Evolutionary conservation across 2,329 filamentous ascomycete genomes (phyloP), one percentile per base, ranked within the genome.

Genomic region (Arthrobotrys sphaeroides): DNA sequence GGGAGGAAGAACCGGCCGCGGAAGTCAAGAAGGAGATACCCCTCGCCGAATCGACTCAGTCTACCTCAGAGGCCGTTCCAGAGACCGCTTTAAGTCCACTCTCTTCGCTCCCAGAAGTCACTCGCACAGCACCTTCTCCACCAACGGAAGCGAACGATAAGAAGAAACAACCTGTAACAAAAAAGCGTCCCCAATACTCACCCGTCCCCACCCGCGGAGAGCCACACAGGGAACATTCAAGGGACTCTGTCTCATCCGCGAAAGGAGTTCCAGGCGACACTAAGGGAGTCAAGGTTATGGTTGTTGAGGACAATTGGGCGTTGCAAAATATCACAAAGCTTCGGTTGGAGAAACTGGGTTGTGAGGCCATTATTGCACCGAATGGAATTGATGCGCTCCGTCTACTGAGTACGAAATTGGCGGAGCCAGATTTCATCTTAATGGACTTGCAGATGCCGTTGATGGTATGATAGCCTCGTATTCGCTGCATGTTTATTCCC

Each of bases 401-500:
- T 6, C 66, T 77, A 22, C 53, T 80, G 36, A 77, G 76, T n/a
- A 77, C 61, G 3, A 73, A 70, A 3, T 64, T 77, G 12, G 53
- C 75, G 2, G 68, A 77, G 31, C 69, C 75, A 12, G 79, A 79
- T 74, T 68, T 79, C 1, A 74, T 79, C 4, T 62, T 79, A n/a
- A 80, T 80, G 79, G 78, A 79, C 67, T 69, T 80, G 31, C 78
- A 80, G 24, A 80, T 80, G 79, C 78, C 77, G n/a, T 57, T 79
- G 13, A 68, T 79, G 51, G 79, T 80, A 68, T 49, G 55, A 47
- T 33, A 18, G n/a, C n/a, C n/a, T n/a, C n/a, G n/a, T 6, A 20
- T 13, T 2, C 31, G 7, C 0, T 61, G 36, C n/a, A 10, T 16
- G 1, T 33, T 33, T n/a, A 31, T 20, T 36, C 6, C 12, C 2